Percentiles rank a stretch among this genome's conserved stretches.
Conservation (phyloP, 805 yeast genomes). For the Candida tallmaniae region DNA sequence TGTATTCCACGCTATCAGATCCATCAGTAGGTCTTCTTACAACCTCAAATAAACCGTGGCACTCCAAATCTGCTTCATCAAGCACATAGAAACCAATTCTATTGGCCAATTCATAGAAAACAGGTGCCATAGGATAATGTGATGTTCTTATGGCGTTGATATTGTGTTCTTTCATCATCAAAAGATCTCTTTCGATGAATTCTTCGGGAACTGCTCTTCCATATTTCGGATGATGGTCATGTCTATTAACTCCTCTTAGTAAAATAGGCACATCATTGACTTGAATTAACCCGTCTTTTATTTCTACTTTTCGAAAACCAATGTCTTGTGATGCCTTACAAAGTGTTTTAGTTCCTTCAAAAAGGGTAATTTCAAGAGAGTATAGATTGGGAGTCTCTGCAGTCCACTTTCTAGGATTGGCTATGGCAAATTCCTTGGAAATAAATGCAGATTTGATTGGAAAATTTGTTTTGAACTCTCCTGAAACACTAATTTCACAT, state of each 20-base stretch:
- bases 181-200: slow-evolving; percentile 25
- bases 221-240: slow-evolving; percentile 27
- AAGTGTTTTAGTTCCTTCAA: slow-evolving; percentile 8
- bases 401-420: slow-evolving; percentile 24
- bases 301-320: slow-evolving; percentile 25
- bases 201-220: slow-evolving; percentile 34
- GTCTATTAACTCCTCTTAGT: slow-evolving; percentile 31
- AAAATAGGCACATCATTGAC: slow-evolving; percentile 26
- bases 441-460: background rate
- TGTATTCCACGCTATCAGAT: slow-evolving; percentile 9
- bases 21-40: slow-evolving; percentile 9
- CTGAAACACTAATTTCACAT: slow-evolving; percentile 1
- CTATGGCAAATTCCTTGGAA: slow-evolving; percentile 6
- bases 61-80: slow-evolving; percentile 34
- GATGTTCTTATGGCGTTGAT: slow-evolving; percentile 33
- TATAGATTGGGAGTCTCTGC: slow-evolving; percentile 30
- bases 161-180: slow-evolving; percentile 29
- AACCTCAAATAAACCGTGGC: slow-evolving; percentile 27
- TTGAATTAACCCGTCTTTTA: slow-evolving; percentile 19
- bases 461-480: background rate
- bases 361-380: slow-evolving; percentile 12
- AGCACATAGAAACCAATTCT: slow-evolving; percentile 30
- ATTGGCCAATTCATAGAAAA: slow-evolving; percentile 24
- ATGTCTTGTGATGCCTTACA: slow-evolving; percentile 16
- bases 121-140: slow-evolving; percentile 34